Base-by-base conservation (phyloP, 148 eudicot genomes). In the Rhododendron kiyosumense region DNA sequence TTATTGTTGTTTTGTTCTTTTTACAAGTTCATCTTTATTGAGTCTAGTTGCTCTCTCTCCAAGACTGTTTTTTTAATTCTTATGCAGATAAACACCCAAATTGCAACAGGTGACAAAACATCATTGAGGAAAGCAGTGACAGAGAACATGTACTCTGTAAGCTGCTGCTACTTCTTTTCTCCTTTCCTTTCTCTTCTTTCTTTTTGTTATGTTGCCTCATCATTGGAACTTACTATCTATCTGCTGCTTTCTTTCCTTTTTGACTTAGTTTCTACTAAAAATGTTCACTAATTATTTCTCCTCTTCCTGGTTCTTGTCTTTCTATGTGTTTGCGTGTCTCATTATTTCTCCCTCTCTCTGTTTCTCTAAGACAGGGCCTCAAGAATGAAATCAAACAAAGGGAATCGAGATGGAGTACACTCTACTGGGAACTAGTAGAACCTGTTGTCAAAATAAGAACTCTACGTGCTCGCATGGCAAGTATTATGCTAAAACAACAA, bases 301-400 rank as follows among this genome's bases (percentile, higher is more conserved):
- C 83, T 32, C 11, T 73, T 26, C 83, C 8, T 13, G 5, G 3
- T 49, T 81, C 38, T 49, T 13, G 12, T 84, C 26, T 61, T 54
- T 67, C 41, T 71, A 41, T 41, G 34, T 78, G 57, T 78, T 14
- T 46, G 54, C 5, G 8, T 78, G 81, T 38, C 46, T 76, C 79
- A 78, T 78, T 24, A 5, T 34, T 1, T 71, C 28, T 36, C 63
- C 71, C 86, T 82, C 30, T 52, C 71, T 46, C 26, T 80, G 81
- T n/a, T 54, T 86, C 52, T 71, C 46, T 79, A 74, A 74, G 79
- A 78, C 93, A 97, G 99, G 93, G 92, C 17, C 95, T 97, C 87
- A 97, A 95, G 92, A 97, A 94, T 88, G 99, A 95, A 81, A 94
- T 97, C 75, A 97, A 97, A 91, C 91, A 90, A 83, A 88, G 98